Base-by-base conservation (phyloP, 805 yeast species). In the Starmerella apicola region DNA sequence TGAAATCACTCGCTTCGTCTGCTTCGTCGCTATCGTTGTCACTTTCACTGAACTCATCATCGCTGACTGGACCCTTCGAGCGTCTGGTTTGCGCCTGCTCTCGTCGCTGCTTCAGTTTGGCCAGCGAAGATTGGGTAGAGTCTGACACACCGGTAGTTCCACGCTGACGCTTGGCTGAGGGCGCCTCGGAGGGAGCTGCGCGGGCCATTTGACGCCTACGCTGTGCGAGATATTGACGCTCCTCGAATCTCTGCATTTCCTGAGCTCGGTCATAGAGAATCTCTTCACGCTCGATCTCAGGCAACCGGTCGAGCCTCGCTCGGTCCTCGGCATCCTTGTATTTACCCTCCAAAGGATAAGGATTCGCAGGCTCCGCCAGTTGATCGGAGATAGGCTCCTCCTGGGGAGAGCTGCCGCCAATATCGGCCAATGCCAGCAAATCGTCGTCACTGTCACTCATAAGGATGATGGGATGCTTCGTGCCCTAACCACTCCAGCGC, bases 341-440 rank as follows among this genome's bases (percentile, higher is more conserved):
- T 54, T 83, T 84, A 6, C 94, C 95, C 55, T 85, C 95, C 39
- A 88, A 61, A 2, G 98, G 98, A 57, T 86, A 91, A 8, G 97
- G 98, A 53, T 80, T 78, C 33, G 53, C 58, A 24, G 51, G 51
- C 15, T 51, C 57, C 23, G 21, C 41, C 17, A 26, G 39, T 24
- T 8, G 33, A 25, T 22, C 10, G 7, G 39, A 19, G 24, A 19
- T 16, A 21, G 38, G 47, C 32, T 36, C 42, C 25, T 46, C 57
- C 16, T 46, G 49, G n/a, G 51, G 77, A 26, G 71, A 74, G 35
- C 67, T 78, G 25, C 72, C 76, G 38, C 70, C 79, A 20, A 71
- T 76, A 45, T 93, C 97, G 37, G 98, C 98, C 53, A 91, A 72
- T 17, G 95, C 97, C 57, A 88, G 72, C 64, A 91, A 72, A 71